These are phyloP conservation scores for Komagataella kurtzmanii DNA, from an alignment of 805 yeast genomes.

Conservation along the genomic window DNA sequence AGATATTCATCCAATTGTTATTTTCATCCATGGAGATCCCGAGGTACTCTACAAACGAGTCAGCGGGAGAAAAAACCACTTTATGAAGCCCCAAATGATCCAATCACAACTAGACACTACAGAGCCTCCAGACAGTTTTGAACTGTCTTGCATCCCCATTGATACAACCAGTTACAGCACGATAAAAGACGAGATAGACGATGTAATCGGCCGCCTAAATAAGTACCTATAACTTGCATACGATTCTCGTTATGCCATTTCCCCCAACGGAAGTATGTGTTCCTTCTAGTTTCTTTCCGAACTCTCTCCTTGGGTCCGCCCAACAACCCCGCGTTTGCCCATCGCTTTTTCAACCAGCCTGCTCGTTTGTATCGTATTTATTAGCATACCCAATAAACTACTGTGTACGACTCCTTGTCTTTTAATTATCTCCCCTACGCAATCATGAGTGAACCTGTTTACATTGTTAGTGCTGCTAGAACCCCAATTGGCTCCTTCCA, in stretches of 20 bases:
- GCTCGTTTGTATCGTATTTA: background rate
- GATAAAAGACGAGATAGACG: background rate
- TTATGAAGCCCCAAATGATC: constrained; percentile 80
- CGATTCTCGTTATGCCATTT: too few species aligned
- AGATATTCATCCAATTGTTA: constrained; percentile 34
- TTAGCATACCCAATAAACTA: background rate
- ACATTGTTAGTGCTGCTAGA: constrained; percentile 84
- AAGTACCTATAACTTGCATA: background rate
- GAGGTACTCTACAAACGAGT: constrained; percentile 54
- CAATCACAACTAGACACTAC: constrained; percentile 62
- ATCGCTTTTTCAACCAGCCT: background rate
- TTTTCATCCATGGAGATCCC: constrained; percentile 54
- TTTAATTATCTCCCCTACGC: background rate
- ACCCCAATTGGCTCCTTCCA: constrained; percentile 95
- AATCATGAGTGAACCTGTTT: constrained; percentile 31
- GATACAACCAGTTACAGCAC: background rate
- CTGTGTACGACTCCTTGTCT: background rate
- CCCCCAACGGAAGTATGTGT: background rate
- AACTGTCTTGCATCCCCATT: constrained; percentile 3
- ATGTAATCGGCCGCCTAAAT: background rate
- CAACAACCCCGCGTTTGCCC: background rate
- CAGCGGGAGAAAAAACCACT: constrained; percentile 56
- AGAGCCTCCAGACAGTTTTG: constrained; percentile 47
- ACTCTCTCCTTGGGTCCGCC: background rate
- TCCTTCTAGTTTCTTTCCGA: background rate